Conservation (phyloP, 192 early-diverging fungal species). For the Coemansia pectinata region DNA sequence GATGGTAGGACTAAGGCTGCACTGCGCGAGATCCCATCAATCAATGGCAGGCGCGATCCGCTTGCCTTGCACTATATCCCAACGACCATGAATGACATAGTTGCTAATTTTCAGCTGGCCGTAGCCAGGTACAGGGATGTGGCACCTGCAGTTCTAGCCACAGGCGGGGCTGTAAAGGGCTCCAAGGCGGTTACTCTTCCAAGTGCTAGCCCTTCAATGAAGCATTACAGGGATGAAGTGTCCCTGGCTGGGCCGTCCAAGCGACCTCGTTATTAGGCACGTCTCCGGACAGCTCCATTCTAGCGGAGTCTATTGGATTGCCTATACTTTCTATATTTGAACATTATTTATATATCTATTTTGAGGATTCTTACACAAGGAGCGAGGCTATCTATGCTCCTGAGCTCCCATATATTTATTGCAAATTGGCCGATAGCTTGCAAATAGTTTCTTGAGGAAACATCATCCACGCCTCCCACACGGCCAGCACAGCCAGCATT, state of each 20-base stretch:
- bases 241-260: background rate
- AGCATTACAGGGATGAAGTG: background rate
- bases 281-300: background rate
- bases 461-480: slow-evolving; percentile 92
- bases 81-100: too few species aligned
- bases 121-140: background rate
- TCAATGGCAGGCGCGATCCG: background rate
- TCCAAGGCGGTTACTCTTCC: background rate
- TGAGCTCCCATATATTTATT: background rate
- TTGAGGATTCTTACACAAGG: too few species aligned
- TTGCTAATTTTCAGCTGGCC: too few species aligned
- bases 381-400: too few species aligned
- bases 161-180: background rate
- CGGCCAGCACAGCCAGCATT: slow-evolving; percentile 63
- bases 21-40: background rate
- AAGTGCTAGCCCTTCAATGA: background rate
- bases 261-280: background rate
- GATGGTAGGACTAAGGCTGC: too few species aligned
- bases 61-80: background rate
- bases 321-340: background rate
- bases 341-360: too few species aligned
- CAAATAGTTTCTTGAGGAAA: slow-evolving; percentile 60
- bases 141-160: background rate
- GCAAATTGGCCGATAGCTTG: slow-evolving; percentile 16
- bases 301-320: background rate